Conservation (phyloP, 768 basidiomycete species). For the Pluteus cervinus region DNA sequence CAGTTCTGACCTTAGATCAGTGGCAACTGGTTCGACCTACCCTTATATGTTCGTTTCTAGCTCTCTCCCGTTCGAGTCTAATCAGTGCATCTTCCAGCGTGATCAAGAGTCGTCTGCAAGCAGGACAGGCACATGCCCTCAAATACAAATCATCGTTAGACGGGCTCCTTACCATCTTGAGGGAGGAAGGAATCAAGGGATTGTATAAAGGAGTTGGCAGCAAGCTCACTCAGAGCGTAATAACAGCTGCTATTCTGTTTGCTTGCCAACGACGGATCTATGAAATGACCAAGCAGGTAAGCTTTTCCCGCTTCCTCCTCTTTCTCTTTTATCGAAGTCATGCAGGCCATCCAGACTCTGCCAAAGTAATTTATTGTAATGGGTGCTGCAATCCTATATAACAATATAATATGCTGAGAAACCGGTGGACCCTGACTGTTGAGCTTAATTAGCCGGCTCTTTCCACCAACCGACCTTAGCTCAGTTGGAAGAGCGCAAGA, state of each 20-base stretch:
- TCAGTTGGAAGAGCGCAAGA: constrained; percentile 49
- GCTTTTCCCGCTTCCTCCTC: constrained; percentile 4
- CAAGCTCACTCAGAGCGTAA: constrained; percentile 87
- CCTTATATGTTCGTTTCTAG: constrained; percentile 38
- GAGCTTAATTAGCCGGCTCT: not conserved
- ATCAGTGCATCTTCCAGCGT: too few relatives aligned
- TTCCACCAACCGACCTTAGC: constrained; percentile 39
- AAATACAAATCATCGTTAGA: constrained; percentile 72
- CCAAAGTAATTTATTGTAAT: not conserved
- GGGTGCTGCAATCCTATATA: too few relatives aligned
- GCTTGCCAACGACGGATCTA: constrained; percentile 81
- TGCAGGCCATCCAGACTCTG: constrained; percentile 1
- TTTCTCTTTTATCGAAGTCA: not conserved
- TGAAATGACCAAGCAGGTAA: constrained; percentile 55
- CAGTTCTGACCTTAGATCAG: constrained; percentile 17
- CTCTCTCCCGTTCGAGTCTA: too few relatives aligned
- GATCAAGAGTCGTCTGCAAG: constrained; percentile 76
- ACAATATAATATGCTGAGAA: too few relatives aligned
- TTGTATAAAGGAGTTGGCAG: constrained; percentile 83
- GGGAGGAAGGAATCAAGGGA: constrained; percentile 75
- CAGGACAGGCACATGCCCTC: constrained; percentile 60
- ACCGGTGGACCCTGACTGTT: too few relatives aligned
- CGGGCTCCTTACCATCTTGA: constrained; percentile 73
- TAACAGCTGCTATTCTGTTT: constrained; percentile 93
- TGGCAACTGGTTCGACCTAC: constrained; percentile 43